phyloP scores from a whole-genome alignment of 2,329 filamentous ascomycete genomes.

The Rugonectria rugulosa region DNA sequence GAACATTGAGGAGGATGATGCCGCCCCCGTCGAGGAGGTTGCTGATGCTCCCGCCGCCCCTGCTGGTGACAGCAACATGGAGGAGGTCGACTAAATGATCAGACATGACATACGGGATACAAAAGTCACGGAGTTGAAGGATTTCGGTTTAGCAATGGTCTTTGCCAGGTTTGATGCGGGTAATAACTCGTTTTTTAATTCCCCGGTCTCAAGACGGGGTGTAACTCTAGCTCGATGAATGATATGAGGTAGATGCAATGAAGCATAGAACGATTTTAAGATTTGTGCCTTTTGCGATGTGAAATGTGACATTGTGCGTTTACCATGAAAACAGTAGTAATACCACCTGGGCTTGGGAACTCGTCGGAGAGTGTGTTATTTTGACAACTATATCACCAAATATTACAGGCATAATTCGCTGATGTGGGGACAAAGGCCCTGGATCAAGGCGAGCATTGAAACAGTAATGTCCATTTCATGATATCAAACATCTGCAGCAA shows the following conservation, averaged over 20 bases:
- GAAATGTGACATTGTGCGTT: background rate
- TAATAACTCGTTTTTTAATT: conserved; percentile 45
- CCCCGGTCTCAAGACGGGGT: conserved; percentile 41
- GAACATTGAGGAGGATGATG: conserved; percentile 94
- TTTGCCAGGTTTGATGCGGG: conserved; percentile 34
- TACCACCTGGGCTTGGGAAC: too few species aligned
- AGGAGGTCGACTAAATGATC: conserved; percentile 92
- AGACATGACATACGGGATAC: conserved; percentile 45
- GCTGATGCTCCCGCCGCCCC: conserved; percentile 65
- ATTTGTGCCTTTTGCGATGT: too few species aligned
- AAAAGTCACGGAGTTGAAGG: conserved; percentile 55
- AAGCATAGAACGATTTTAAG: conserved; percentile 42
- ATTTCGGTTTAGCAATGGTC: conserved; percentile 44
- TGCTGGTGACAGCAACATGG: conserved; percentile 93
- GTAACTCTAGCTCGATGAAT: conserved; percentile 53
- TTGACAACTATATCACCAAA: too few species aligned
- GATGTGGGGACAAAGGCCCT: too few species aligned
- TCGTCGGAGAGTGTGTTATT: too few species aligned
- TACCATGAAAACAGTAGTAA: too few species aligned
- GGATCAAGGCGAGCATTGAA: too few species aligned
- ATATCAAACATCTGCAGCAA: too few species aligned
- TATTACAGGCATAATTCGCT: too few species aligned
- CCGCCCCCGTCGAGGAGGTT: conserved; percentile 66
- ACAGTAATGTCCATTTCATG: too few species aligned
- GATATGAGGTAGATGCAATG: conserved; percentile 51